Conservation (phyloP, 176 grass and related monocot species). For the Oryza coarctata region DNA sequence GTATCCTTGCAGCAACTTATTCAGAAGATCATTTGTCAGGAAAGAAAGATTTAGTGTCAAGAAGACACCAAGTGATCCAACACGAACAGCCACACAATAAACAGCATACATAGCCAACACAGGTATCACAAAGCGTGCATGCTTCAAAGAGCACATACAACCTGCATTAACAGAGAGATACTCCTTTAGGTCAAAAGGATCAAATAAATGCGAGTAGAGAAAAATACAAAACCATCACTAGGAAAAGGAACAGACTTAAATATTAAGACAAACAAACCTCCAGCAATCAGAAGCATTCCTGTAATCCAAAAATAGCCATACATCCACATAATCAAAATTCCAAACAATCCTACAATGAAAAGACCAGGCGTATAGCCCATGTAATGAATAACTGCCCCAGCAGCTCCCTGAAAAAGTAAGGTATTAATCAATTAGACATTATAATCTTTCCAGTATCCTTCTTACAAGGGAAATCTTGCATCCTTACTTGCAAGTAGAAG, state of each 20-base stretch:
- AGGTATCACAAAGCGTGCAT: slow-evolving; percentile 85
- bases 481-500: slow-evolving; percentile 28
- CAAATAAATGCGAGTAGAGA: slow-evolving; percentile 2
- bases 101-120: slow-evolving; percentile 78
- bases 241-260: slow-evolving; percentile 2
- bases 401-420: slow-evolving; percentile 66
- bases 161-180: slow-evolving; percentile 52
- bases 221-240: background rate
- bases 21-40: slow-evolving; percentile 85
- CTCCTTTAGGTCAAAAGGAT: slow-evolving; percentile 23
- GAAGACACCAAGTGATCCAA: slow-evolving; percentile 84
- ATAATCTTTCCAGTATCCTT: slow-evolving; percentile 24
- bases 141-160: slow-evolving; percentile 88
- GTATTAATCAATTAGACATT: slow-evolving; percentile 37
- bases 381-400: slow-evolving; percentile 64
- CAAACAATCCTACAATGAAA: slow-evolving; percentile 82
- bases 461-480: slow-evolving; percentile 11
- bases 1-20: slow-evolving; percentile 75
- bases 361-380: slow-evolving; percentile 84
- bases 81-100: slow-evolving; percentile 68
- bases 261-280: slow-evolving; percentile 57
- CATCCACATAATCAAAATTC: slow-evolving; percentile 92
- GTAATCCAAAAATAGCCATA: slow-evolving; percentile 97
- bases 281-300: slow-evolving; percentile 76
- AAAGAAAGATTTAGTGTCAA: slow-evolving; percentile 86